Base-by-base conservation (phyloP, 176 grass and related monocot species). In the Pharus latifolius region DNA sequence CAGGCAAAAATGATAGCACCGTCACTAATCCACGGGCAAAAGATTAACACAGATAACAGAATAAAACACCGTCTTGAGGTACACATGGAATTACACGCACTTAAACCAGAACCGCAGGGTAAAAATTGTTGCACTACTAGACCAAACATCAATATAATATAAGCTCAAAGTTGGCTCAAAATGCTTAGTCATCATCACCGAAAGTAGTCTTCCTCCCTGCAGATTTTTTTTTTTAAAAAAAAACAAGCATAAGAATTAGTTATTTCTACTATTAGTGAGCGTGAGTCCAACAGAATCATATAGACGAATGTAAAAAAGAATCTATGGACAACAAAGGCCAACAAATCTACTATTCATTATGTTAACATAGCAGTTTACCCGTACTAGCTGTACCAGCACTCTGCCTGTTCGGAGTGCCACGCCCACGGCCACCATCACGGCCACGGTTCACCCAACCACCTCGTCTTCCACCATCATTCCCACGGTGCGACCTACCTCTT, bases 161-260 rank as follows among this genome's bases (percentile, higher is more conserved):
- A n/a, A n/a, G n/a, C n/a, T 18, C 55, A 24, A 59, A 50, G 60
- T 25, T 5, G 43, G 29, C 23, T 11, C 33, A 25, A 27, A 13
- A 29, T 47, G 14, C 11, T 53, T 72, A 73, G 15, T 76, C 16
- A 6, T 91, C 82, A 7, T 90, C 83, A 24, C 75, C 64, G 1
- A 86, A 91, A 34, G 75, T 86, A 0, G 60, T 91, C 79, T 86
- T 91, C 84, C 74, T 91, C 59, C 88, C 80, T 91, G 73, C 67
- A n/a, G n/a, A n/a, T n/a, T n/a, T n/a, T n/a, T n/a, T n/a, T n/a
- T n/a, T n/a, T n/a, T n/a, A n/a, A n/a, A 81, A 51, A 56, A 58
- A 3, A 23, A 45, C 0, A 44, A 64, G 13, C 22, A 63, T 38
- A 28, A 35, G 17, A 13, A 22, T 48, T 32, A 63, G 50, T 3